Conservation (phyloP, 75 land plant species). For the Pseudotsuga menziesii region DNA sequence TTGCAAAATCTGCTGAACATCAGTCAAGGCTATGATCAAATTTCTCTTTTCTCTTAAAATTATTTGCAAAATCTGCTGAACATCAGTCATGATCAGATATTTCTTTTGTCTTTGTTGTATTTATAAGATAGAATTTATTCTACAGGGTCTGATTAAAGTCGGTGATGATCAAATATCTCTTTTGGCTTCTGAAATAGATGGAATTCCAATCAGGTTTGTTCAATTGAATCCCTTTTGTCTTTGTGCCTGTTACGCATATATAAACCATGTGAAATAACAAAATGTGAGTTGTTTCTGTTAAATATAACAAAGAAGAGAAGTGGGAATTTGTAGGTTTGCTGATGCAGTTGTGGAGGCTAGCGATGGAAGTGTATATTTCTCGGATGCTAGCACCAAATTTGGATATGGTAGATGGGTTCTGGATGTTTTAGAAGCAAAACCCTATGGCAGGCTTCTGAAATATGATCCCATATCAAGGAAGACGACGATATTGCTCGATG, state of each 20-base stretch:
- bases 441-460: conserved; percentile 72
- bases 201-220: conserved; percentile 46
- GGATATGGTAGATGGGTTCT: conserved; percentile 23
- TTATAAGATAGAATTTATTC: not conserved
- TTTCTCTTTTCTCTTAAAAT: too few relatives aligned
- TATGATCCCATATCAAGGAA: conserved; percentile 46
- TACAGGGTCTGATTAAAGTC: conserved; percentile 61
- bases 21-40: too few relatives aligned
- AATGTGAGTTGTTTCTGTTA: not conserved
- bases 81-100: not conserved
- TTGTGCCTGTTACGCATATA: not conserved
- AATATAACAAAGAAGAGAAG: not conserved
- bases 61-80: too few relatives aligned
- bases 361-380: conserved; percentile 77
- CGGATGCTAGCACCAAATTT: conserved; percentile 58
- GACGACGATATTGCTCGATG: conserved; percentile 42
- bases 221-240: not conserved
- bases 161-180: conserved; percentile 31
- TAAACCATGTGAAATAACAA: not conserved
- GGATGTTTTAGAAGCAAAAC: conserved; percentile 58
- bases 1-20: too few relatives aligned
- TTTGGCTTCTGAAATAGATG: conserved; percentile 43
- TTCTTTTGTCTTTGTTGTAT: not conserved
- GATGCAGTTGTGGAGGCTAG: conserved; percentile 57
- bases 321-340: conserved; percentile 39